phyloP scores from a whole-genome alignment of 2,329 filamentous ascomycete genomes.

The Colletotrichum shisoi region DNA sequence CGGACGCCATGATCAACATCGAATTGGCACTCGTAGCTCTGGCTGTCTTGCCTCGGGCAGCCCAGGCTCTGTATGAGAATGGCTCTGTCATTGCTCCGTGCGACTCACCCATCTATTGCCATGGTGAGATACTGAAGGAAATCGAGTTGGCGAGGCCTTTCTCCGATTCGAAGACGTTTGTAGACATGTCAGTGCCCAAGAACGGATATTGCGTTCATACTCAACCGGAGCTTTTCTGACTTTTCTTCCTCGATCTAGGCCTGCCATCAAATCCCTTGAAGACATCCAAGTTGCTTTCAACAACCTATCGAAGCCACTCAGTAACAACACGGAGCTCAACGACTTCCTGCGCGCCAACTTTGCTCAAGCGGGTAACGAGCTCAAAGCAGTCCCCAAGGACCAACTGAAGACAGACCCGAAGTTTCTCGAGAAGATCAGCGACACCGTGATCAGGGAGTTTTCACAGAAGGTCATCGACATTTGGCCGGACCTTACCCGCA shows the following conservation, averaged over 20 bases:
- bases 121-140: conserved; percentile 68
- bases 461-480: conserved; percentile 71
- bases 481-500: conserved; percentile 72
- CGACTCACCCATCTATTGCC: conserved; percentile 72
- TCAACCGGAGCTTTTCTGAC: conserved; percentile 27
- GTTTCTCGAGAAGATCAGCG: conserved; percentile 66
- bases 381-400: conserved; percentile 60
- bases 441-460: conserved; percentile 67
- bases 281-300: conserved; percentile 69
- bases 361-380: conserved; percentile 68
- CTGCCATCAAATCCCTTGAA: conserved; percentile 65
- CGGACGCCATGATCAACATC: conserved; percentile 15
- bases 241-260: conserved; percentile 51
- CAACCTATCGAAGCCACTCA: conserved; percentile 66
- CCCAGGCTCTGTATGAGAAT: conserved; percentile 63
- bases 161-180: conserved; percentile 74
- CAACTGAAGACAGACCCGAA: conserved; percentile 63
- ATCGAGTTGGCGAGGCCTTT: conserved; percentile 71
- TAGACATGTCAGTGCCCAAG: conserved; percentile 65
- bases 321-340: conserved; percentile 69
- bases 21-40: conserved; percentile 24
- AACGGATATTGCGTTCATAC: background rate
- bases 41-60: conserved; percentile 41
- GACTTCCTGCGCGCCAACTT: conserved; percentile 71
- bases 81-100: conserved; percentile 69